A percentile compares a stretch with the other conserved stretches of the same genome.
Evolutionary conservation across 306 rosid species (phyloP).

Genomic region (Styphnolobium japonicum): DNA sequence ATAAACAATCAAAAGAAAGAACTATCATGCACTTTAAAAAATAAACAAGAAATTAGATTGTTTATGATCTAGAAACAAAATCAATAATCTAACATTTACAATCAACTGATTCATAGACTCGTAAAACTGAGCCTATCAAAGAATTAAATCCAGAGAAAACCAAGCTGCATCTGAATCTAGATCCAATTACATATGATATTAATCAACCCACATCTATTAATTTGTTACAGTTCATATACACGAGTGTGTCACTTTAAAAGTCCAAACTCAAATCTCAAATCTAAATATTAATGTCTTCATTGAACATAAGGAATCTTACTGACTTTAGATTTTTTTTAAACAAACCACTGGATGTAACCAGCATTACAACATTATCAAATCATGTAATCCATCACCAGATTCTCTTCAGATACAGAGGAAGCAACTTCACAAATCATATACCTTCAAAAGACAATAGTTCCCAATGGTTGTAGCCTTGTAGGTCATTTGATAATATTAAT

Average conservation of each 20-base stretch:
- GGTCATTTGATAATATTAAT: not conserved
- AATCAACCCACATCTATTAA: not conserved
- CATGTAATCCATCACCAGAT: not conserved
- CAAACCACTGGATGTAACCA: not conserved
- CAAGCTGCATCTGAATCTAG: not conserved
- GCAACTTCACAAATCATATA: not conserved
- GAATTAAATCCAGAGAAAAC: not conserved
- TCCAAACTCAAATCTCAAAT: constrained; percentile 1
- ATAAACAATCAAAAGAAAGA: constrained; percentile 3
- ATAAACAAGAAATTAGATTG: not conserved
- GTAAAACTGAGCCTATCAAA: not conserved
- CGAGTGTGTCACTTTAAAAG: not conserved
- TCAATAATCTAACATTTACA: not conserved
- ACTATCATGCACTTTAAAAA: constrained; percentile 12
- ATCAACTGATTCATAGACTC: not conserved
- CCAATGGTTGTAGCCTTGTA: not conserved
- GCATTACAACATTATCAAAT: not conserved
- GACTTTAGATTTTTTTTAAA: not conserved
- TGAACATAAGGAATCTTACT: not conserved
- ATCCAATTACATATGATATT: not conserved
- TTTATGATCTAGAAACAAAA: not conserved
- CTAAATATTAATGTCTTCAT: not conserved
- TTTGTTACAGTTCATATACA: not conserved
- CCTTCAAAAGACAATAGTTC: not conserved
- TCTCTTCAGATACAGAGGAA: not conserved